Percentiles rank a stretch among this genome's conserved stretches.
Conservation (phyloP, 1,139 yeast genomes). For the Saccharomyces hybrid region DNA sequence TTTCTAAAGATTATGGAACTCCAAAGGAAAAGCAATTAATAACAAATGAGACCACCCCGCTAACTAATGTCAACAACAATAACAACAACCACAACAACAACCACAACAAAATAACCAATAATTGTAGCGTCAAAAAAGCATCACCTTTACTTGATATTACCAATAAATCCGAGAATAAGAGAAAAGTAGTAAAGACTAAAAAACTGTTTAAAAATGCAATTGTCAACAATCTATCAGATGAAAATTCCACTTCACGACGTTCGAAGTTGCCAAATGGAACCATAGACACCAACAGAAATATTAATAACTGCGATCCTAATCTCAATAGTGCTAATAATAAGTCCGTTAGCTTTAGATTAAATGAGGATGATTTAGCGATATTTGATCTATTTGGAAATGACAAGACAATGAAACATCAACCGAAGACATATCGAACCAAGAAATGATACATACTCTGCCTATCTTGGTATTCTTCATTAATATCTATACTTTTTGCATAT, state of each 20-base stretch:
- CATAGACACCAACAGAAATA: not conserved
- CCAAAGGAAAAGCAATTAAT: not conserved
- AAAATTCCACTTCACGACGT: constrained; percentile 11
- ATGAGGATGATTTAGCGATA: constrained; percentile 28
- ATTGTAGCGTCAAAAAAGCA: not conserved
- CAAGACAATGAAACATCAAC: constrained; percentile 12
- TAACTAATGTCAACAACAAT: not conserved
- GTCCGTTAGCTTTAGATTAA: constrained; percentile 19
- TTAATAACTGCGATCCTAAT: not conserved
- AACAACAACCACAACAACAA: not conserved
- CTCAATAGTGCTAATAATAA: constrained; percentile 3
- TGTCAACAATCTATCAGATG: constrained; percentile 24
- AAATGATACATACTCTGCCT: not conserved
- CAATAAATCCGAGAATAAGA: constrained; percentile 13
- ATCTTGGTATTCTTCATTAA: constrained; percentile 25
- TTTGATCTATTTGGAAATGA: constrained; percentile 26
- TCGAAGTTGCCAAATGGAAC: constrained; percentile 2
- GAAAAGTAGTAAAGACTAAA: constrained; percentile 13
- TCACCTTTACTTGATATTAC: constrained; percentile 21
- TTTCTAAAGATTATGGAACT: not conserved
- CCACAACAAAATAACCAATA: not conserved
- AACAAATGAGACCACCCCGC: not conserved
- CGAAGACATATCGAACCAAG: constrained; percentile 23
- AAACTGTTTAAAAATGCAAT: constrained; percentile 26
- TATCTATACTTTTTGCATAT: constrained; percentile 28